Percentiles rank a stretch among this genome's conserved stretches.
phyloP scores from a whole-genome alignment of 1,139 yeast genomes.

The Yarrowia galli region DNA sequence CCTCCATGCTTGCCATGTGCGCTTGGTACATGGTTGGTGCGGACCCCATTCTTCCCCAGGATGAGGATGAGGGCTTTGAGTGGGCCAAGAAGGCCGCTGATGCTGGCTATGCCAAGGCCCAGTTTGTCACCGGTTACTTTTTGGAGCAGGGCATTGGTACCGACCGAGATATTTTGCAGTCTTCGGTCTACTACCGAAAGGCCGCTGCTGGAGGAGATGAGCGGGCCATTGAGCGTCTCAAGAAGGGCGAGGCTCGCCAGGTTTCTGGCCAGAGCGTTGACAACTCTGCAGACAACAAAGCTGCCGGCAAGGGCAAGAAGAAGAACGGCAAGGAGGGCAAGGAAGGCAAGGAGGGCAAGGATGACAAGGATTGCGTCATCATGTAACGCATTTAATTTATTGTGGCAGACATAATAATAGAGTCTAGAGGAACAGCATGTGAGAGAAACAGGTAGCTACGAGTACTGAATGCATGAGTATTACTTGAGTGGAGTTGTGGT shows the following conservation, averaged over 20 bases:
- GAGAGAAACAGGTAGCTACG: no score
- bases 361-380: constrained; percentile 52
- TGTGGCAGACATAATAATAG: constrained; percentile 33
- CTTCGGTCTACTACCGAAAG: constrained; percentile 75
- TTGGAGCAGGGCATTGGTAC: constrained; percentile 91
- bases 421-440: constrained; percentile 8
- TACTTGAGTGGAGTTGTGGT: not conserved
- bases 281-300: constrained; percentile 23
- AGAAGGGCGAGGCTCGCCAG: constrained; percentile 40
- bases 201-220: constrained; percentile 80
- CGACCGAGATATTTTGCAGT: constrained; percentile 61
- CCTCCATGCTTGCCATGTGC: constrained; percentile 90
- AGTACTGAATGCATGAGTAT: not conserved
- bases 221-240: constrained; percentile 58
- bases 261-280: constrained; percentile 30
- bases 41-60: constrained; percentile 78
- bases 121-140: constrained; percentile 84
- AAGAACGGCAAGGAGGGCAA: constrained; percentile 44
- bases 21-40: constrained; percentile 97
- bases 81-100: constrained; percentile 93
- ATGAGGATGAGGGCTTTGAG: constrained; percentile 86
- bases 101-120: constrained; percentile 79
- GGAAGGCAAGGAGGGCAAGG: constrained; percentile 28
- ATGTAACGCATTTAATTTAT: constrained; percentile 47
- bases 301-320: constrained; percentile 37